Conservation (phyloP, 2,329 filamentous ascomycete species). For the Talaromyces rugulosus region DNA sequence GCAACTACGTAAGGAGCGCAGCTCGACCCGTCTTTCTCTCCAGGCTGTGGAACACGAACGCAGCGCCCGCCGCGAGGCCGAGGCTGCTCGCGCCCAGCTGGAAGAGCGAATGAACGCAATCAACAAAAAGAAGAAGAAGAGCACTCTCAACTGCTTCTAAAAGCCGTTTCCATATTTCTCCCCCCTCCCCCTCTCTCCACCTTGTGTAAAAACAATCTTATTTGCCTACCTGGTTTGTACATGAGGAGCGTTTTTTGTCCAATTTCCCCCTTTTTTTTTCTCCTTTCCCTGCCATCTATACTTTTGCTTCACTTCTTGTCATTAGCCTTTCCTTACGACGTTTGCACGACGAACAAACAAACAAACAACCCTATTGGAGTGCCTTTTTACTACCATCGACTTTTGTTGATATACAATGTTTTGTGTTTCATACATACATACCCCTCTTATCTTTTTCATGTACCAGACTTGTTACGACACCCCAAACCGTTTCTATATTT, state of each 20-base stretch:
- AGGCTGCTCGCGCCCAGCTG: conserved; percentile 80
- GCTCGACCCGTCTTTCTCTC: conserved; percentile 60
- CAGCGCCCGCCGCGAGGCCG: conserved; percentile 84
- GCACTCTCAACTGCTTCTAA: conserved; percentile 97
- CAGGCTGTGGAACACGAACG: conserved; percentile 96
- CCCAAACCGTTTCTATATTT: conserved; percentile 4
- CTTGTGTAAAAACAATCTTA: neutral
- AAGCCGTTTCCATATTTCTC: conserved; percentile 21
- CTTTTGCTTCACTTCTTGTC: conserved; percentile 6
- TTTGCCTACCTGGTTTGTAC: neutral
- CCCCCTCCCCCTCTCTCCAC: conserved; percentile 8
- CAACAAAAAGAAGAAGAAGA: conserved; percentile 88
- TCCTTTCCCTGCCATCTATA: neutral
- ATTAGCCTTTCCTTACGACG: conserved; percentile 13
- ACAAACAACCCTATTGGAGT: conserved; percentile 9
- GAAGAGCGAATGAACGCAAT: conserved; percentile 94
- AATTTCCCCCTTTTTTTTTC: neutral
- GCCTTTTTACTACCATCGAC: conserved; percentile 3
- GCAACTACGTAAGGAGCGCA: conserved; percentile 55
- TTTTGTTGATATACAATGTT: conserved; percentile 12
- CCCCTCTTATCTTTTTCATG: conserved; percentile 9
- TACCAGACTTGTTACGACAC: conserved; percentile 3
- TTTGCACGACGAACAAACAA: conserved; percentile 12
- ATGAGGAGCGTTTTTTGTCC: conserved; percentile 11
- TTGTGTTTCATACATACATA: conserved; percentile 18